Evolutionary conservation across 2,329 filamentous ascomycete genomes (phyloP).

Genomic region (Xylariales sp.): DNA sequence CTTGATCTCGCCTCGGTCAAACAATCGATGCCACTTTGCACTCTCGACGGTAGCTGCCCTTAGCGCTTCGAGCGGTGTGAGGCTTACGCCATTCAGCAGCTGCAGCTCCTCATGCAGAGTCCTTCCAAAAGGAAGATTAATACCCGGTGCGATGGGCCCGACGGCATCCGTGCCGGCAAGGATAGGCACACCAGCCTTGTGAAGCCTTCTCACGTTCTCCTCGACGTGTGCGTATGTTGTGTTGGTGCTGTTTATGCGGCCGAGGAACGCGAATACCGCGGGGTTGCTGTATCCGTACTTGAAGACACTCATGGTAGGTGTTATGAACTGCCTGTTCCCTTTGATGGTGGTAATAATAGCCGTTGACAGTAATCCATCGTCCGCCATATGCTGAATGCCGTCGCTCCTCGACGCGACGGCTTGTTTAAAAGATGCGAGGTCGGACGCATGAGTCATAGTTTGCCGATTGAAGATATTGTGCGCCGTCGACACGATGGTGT

Average conservation of each 20-base stretch:
- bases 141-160: slow-evolving; percentile 30
- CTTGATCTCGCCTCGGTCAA: slow-evolving; percentile 45
- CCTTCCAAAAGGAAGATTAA: slow-evolving; percentile 41
- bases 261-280: slow-evolving; percentile 35
- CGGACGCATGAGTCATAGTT: slow-evolving; percentile 42
- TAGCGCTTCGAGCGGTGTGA: slow-evolving; percentile 45
- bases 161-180: slow-evolving; percentile 50
- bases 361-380: slow-evolving; percentile 39
- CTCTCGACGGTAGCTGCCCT: slow-evolving; percentile 44
- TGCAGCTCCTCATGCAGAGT: slow-evolving; percentile 47
- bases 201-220: slow-evolving; percentile 56
- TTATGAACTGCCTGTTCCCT: slow-evolving; percentile 37
- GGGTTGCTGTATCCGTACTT: slow-evolving; percentile 44
- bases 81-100: slow-evolving; percentile 43
- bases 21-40: slow-evolving; percentile 38
- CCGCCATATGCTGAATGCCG: slow-evolving; percentile 45
- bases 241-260: slow-evolving; percentile 36
- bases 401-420: slow-evolving; percentile 40
- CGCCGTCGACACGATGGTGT: slow-evolving; percentile 39
- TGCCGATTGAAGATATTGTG: slow-evolving; percentile 25
- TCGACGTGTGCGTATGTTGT: slow-evolving; percentile 54
- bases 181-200: slow-evolving; percentile 47
- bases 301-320: slow-evolving; percentile 44
- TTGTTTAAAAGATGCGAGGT: slow-evolving; percentile 33
- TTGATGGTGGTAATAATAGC: slow-evolving; percentile 37